Base-by-base conservation (phyloP, 306 rosid species). In the Acacia melanoxylon region DNA sequence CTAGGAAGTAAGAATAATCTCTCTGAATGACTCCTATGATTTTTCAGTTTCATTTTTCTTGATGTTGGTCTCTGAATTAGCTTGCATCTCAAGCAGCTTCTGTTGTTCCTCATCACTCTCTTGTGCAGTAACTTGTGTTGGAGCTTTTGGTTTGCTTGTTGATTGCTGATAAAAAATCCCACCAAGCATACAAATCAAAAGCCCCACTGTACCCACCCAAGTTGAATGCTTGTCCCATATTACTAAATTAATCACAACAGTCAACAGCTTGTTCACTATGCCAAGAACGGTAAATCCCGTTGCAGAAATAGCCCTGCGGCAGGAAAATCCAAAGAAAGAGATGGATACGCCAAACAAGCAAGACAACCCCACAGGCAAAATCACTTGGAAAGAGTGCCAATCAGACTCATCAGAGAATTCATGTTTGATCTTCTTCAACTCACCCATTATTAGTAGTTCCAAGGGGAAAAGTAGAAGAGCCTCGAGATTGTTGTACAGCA, bases 281-380 rank as follows among this genome's bases (percentile, higher is more conserved):
- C 97, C 97, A n/a, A 93, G 97, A 75, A 93, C 97, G 24, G 97
- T 93, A 80, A 93, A 91, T 1, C 97, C 94, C 1, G 95, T 93
- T 0, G 96, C 96, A 51, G 94, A 93, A 62, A 93, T 93, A 0
- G 98, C 91, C 85, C 88, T 88, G 71, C 97, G 97, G 81, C 98
- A 93, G 24, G 98, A 93, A 76, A 93, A 93, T 70, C 98, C 97
- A 25, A 93, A 93, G 92, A 94, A 94, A 71, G 98, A 94, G 75
- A 94, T 93, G 0, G 95, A 78, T 40, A 93, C 75, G 49, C 97
- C 95, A 40, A 93, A 91, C 83, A 93, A 77, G 79, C 97, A 91
- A 0, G 97, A 91, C 80, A 93, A 79, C 2, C 88, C 96, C 78
- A 91, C 97, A 0, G 96, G 97, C 74, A 91, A 86, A 82, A 90